Percentiles rank a stretch among this genome's conserved stretches.
Conservation (phyloP, 2,329 filamentous ascomycete genomes). For the Zymoseptoria pseudotritici region DNA sequence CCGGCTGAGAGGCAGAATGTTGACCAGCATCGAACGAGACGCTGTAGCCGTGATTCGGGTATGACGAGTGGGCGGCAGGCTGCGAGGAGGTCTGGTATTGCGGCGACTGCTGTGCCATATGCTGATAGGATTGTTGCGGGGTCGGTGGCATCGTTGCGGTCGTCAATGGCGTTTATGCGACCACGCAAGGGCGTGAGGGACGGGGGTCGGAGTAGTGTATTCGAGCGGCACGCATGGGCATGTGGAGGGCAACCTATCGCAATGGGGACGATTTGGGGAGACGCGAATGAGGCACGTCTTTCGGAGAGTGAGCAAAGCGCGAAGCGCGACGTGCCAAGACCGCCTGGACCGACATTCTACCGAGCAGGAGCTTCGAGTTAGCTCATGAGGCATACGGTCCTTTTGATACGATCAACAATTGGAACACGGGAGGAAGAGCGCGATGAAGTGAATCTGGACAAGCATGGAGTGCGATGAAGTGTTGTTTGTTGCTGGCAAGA, state of each 20-base stretch:
- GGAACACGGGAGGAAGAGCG: background rate
- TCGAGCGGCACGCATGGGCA: background rate
- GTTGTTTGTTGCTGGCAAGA: background rate
- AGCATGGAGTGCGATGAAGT: background rate
- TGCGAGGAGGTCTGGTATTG: constrained; percentile 14
- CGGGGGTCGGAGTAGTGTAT: background rate
- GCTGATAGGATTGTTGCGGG: constrained; percentile 23
- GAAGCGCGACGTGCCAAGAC: background rate
- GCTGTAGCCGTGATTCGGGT: constrained; percentile 21
- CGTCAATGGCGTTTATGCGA: constrained; percentile 7
- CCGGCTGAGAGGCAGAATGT: constrained; percentile 14
- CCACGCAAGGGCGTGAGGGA: constrained; percentile 7
- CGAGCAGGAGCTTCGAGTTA: background rate
- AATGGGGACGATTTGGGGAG: background rate
- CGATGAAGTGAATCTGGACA: background rate
- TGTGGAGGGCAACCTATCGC: background rate
- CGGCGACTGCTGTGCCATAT: constrained; percentile 14
- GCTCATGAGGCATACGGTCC: background rate
- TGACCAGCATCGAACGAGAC: constrained; percentile 25
- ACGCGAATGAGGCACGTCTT: background rate
- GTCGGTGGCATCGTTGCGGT: constrained; percentile 23
- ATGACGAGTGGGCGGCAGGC: constrained; percentile 12
- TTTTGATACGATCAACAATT: background rate
- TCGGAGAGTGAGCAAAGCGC: background rate
- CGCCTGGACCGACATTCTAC: background rate